Evolutionary conservation across 352 stramenopile genomes (phyloP).

Genomic region (Elongisporangium prolatum): DNA sequence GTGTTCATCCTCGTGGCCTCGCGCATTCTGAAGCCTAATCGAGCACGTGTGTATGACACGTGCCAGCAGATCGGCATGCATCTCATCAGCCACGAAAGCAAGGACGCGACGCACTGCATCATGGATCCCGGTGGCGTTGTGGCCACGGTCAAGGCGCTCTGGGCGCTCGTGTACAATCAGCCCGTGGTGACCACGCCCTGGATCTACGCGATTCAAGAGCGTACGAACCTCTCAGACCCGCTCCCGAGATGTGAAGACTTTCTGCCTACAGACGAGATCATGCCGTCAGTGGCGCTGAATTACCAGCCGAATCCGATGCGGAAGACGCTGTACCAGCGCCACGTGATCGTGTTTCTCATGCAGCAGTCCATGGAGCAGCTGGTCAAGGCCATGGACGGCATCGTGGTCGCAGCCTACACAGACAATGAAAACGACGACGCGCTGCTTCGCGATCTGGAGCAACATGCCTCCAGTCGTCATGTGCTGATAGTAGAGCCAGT

Average conservation of each 20-base stretch:
- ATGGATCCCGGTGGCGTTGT: slow-evolving; percentile 80
- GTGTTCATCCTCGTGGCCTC: slow-evolving; percentile 77
- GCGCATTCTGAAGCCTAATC: slow-evolving; percentile 56
- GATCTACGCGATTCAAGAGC: slow-evolving; percentile 73
- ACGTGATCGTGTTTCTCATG: slow-evolving; percentile 68
- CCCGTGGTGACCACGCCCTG: slow-evolving; percentile 77
- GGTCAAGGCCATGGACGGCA: slow-evolving; percentile 64
- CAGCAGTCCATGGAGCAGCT: slow-evolving; percentile 77
- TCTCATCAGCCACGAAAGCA: slow-evolving; percentile 43
- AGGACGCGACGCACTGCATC: slow-evolving; percentile 79
- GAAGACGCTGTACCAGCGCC: slow-evolving; percentile 70
- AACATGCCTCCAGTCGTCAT: slow-evolving; percentile 33
- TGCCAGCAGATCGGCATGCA: slow-evolving; percentile 84
- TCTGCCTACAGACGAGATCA: slow-evolving; percentile 48
- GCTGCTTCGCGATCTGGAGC: slow-evolving; percentile 53
- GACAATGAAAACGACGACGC: slow-evolving; percentile 43
- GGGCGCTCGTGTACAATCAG: slow-evolving; percentile 82
- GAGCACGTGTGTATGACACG: slow-evolving; percentile 58
- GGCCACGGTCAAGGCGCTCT: slow-evolving; percentile 83
- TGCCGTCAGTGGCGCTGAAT: slow-evolving; percentile 51
- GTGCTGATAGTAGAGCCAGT: slow-evolving; percentile 63
- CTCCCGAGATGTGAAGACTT: slow-evolving; percentile 76
- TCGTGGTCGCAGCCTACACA: slow-evolving; percentile 61
- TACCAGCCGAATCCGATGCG: slow-evolving; percentile 74
- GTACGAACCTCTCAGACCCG: slow-evolving; percentile 66